These are phyloP conservation scores for Deinandra increscens DNA, from an alignment of 129 eudicot genomes.

Conservation along the genomic window DNA sequence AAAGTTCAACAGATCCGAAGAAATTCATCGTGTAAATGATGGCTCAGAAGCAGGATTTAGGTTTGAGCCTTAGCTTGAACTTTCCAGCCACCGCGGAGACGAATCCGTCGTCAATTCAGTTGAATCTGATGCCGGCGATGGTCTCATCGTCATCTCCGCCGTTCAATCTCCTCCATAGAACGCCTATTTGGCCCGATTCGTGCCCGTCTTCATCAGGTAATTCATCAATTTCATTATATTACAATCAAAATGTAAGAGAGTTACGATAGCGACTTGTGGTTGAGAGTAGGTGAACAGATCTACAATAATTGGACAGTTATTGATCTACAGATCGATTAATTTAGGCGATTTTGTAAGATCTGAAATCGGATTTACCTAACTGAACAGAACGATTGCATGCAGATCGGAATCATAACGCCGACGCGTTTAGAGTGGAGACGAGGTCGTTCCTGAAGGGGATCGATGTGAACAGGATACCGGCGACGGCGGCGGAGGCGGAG, in stretches of 20 bases:
- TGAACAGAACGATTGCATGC: constrained; percentile 25
- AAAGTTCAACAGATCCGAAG: not conserved
- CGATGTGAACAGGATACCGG: constrained; percentile 78
- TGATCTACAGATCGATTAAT: not conserved
- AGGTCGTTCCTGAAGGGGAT: constrained; percentile 81
- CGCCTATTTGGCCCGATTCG: constrained; percentile 42
- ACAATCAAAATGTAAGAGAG: not conserved
- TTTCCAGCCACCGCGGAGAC: constrained; percentile 28
- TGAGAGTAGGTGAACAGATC: not conserved
- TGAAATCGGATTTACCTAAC: not conserved
- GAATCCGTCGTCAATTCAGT: constrained; percentile 24
- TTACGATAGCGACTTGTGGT: not conserved
- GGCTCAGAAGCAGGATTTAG: constrained; percentile 56
- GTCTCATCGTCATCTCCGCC: constrained; percentile 27
- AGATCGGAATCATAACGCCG: constrained; percentile 61
- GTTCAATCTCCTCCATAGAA: constrained; percentile 34
- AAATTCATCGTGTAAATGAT: constrained; percentile 27
- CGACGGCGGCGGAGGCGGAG: constrained; percentile 53
- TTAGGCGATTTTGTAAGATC: not conserved
- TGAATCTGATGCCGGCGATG: constrained; percentile 54
- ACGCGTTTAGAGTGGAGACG: constrained; percentile 53
- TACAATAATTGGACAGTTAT: not conserved
- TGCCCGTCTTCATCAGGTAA: constrained; percentile 44
- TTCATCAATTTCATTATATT: not conserved
- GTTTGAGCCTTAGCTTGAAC: constrained; percentile 59